Evolutionary conservation across 2,329 filamentous ascomycete species (phyloP), one percentile per base, ranked within the genome.

Genomic region (Alternaria metachromatica): DNA sequence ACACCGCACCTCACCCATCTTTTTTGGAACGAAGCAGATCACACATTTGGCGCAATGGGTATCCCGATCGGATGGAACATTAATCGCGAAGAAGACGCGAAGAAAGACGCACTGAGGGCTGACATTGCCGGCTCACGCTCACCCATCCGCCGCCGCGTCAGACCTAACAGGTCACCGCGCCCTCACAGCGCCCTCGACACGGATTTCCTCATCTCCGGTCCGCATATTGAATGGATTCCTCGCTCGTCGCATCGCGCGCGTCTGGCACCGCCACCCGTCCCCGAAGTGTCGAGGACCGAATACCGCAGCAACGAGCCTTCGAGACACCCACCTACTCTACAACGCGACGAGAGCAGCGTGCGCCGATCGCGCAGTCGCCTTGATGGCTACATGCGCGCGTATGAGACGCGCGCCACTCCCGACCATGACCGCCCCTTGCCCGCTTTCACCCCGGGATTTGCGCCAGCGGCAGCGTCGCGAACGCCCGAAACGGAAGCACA

Each of bases 101-200:
- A 78, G 23, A 82, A 81, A 58, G 78, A 81, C 62, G 76, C 81
- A 57, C 74, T 81, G 66, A 88, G 87, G 75, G 77, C 75, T 66
- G 87, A 89, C 72, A 77, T 83, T 41, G 84, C 84, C 61, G 86
- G 86, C 50, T 75, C 82, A 59, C 86, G 87, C 73, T 89, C 87
- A 43, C 79, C 86, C 45, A 89, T 90, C 72, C 85, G 88, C 64
- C 85, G 88, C 62, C 82, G 84, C 68, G 69, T 69, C 46, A 72
- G 75, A 48, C 65, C 67, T 30, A 69, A 67, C 60, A 68, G 69
- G 68, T 71, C 72, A 25, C 68, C 73, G 41, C 59, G 60, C 66
- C 68, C 58, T 57, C 69, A 37, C 44, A 65, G 53, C 55, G 63
- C 67, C 30, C 69, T 69, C 54, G 72, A 67, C 53, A 62, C 59